A percentile compares a stretch with the other conserved stretches of the same genome.
phyloP scores from a whole-genome alignment of 176 grass and related monocot genomes.

The Oryza glaberrima region DNA sequence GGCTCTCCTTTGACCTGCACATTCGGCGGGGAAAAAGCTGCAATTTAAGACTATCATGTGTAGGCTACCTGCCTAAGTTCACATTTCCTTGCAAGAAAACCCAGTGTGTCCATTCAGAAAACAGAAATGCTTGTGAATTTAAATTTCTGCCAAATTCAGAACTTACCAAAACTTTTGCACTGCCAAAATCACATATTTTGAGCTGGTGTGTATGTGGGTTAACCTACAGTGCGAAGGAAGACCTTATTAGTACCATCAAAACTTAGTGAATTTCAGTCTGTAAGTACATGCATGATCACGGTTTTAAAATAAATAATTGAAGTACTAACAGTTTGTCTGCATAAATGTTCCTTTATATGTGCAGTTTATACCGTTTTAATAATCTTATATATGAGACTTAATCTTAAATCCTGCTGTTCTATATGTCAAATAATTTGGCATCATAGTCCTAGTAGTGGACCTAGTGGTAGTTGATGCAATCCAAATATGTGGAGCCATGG shows the following conservation, averaged over 20 bases:
- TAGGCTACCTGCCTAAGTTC: not conserved
- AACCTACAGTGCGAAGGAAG: constrained; percentile 44
- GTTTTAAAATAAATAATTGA: not conserved
- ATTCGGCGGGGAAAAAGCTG: constrained; percentile 2
- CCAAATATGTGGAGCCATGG: constrained; percentile 5
- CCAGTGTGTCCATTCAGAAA: not conserved
- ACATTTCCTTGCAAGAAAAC: constrained; percentile 27
- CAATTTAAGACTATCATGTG: not conserved
- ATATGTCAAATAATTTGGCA: not conserved
- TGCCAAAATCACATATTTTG: constrained; percentile 67
- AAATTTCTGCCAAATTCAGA: constrained; percentile 25
- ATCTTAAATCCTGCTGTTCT: not conserved
- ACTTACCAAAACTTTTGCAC: constrained; percentile 63
- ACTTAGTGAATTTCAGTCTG: constrained; percentile 7
- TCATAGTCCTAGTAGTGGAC: constrained; percentile 4
- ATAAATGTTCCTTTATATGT: constrained; percentile 11
- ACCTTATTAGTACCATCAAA: not conserved
- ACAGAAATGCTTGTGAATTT: not conserved
- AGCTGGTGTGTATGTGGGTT: constrained; percentile 66
- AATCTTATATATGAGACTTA: constrained; percentile 10
- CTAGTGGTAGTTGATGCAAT: constrained; percentile 3
- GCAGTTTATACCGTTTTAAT: not conserved
- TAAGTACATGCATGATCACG: not conserved
- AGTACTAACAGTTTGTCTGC: constrained; percentile 1
- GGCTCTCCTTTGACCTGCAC: constrained; percentile 89